Evolutionary conservation across 169 alveolate species (phyloP).

Genomic region (Plasmodium gonderi): DNA sequence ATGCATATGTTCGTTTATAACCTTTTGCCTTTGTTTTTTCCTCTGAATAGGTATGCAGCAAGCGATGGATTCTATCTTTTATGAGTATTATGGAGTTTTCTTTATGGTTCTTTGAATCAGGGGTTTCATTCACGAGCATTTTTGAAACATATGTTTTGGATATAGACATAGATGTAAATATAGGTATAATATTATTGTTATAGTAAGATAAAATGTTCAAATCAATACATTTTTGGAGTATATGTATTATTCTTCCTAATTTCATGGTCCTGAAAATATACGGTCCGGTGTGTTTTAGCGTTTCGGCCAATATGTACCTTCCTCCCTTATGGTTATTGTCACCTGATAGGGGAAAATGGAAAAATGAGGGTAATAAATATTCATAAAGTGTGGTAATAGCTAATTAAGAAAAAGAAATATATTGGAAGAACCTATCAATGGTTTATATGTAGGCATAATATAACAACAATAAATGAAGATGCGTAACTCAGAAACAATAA

Average conservation of each 20-base stretch:
- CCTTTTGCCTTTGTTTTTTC: conserved; percentile 65
- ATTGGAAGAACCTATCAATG: neutral
- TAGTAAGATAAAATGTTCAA: conserved; percentile 76
- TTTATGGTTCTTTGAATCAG: conserved; percentile 42
- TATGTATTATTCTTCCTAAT: conserved; percentile 78
- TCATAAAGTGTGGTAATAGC: too few relatives aligned
- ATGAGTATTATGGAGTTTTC: conserved; percentile 44
- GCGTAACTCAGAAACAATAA: too few relatives aligned
- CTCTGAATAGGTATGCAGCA: conserved; percentile 56
- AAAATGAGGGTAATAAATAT: neutral
- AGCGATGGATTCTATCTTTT: conserved; percentile 36
- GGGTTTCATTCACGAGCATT: conserved; percentile 54
- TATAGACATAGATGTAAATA: conserved; percentile 74
- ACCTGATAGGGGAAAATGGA: neutral
- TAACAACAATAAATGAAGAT: neutral
- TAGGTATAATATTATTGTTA: conserved; percentile 80
- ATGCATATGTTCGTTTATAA: neutral
- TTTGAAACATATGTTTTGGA: conserved; percentile 56
- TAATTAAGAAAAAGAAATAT: neutral
- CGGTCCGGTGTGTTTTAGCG: conserved; percentile 79
- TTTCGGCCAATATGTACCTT: conserved; percentile 81
- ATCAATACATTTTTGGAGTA: conserved; percentile 80
- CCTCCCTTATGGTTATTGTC: conserved; percentile 78
- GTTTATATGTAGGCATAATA: neutral
- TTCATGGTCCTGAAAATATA: conserved; percentile 76